Conservation (phyloP, 2,329 filamentous ascomycete species). For the Taxawa tesnikishii region DNA sequence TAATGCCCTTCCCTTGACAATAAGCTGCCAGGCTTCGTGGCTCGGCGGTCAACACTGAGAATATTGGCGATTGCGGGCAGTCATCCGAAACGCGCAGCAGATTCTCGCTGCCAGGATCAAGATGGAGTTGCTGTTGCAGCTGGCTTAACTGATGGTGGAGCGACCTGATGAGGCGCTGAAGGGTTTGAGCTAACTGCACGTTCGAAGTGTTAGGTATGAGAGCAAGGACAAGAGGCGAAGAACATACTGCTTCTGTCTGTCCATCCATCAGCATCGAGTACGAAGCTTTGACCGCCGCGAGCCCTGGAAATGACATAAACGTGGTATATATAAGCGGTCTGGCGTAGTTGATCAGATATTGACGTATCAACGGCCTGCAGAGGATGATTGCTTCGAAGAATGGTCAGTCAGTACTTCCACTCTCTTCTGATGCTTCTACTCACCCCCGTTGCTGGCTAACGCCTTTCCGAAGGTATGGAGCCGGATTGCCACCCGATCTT, state of each 20-base stretch:
- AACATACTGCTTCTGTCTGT: slow-evolving; percentile 35
- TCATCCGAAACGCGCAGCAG: slow-evolving; percentile 17
- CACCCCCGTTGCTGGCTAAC: slow-evolving; percentile 57
- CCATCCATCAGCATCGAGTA: slow-evolving; percentile 46
- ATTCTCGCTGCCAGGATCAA: slow-evolving; percentile 4
- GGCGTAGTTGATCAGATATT: slow-evolving; percentile 64
- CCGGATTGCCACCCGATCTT: slow-evolving; percentile 43
- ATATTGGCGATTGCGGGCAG: slow-evolving; percentile 48
- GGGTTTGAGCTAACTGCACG: slow-evolving; percentile 11
- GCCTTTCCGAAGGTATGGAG: slow-evolving; percentile 58
- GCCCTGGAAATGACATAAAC: slow-evolving; percentile 48
- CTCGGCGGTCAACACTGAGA: slow-evolving; percentile 46
- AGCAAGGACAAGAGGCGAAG: slow-evolving; percentile 29
- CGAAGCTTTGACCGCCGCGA: slow-evolving; percentile 45
- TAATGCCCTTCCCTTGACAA: slow-evolving; percentile 47
- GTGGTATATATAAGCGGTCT: slow-evolving; percentile 67
- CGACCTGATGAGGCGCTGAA: slow-evolving; percentile 5
- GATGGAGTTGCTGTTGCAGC: neutral
- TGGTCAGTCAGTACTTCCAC: too few relatives aligned
- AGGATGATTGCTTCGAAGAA: slow-evolving; percentile 44
- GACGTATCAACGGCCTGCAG: slow-evolving; percentile 44
- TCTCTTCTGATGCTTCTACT: too few relatives aligned
- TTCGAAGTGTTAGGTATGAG: slow-evolving; percentile 1
- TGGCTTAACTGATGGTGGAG: slow-evolving; percentile 15
- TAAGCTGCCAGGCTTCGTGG: slow-evolving; percentile 46